These are phyloP conservation scores for Juglanconis sp. DNA, from an alignment of 2,329 filamentous ascomycete genomes.

Conservation along the genomic window DNA sequence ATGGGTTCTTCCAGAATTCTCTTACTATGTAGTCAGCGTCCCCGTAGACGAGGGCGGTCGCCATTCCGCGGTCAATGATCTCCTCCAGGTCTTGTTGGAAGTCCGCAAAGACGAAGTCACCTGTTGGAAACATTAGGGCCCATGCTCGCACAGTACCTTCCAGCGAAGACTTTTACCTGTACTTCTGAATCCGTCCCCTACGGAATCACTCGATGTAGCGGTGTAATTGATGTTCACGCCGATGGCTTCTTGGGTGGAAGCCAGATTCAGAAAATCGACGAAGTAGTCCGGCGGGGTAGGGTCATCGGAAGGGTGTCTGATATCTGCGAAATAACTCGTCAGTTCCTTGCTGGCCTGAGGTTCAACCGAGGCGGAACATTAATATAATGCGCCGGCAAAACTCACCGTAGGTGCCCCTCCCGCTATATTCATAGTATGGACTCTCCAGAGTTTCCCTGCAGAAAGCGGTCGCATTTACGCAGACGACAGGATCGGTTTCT, in stretches of 20 bases:
- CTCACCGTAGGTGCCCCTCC: constrained; percentile 43
- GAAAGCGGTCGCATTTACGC: background rate
- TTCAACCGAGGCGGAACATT: background rate
- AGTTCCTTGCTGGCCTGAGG: background rate
- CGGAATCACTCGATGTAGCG: constrained; percentile 39
- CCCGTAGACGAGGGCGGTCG: constrained; percentile 58
- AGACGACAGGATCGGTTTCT: background rate
- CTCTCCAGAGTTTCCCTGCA: background rate
- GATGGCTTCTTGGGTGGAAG: constrained; percentile 49
- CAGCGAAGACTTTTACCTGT: background rate
- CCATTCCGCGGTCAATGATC: constrained; percentile 54
- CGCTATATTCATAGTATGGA: background rate
- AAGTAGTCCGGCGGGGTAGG: constrained; percentile 57
- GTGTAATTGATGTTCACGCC: constrained; percentile 52
- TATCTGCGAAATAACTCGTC: constrained; percentile 28
- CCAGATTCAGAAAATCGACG: constrained; percentile 54
- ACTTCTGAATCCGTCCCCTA: constrained; percentile 36
- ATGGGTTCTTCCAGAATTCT: background rate
- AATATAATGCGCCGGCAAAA: background rate
- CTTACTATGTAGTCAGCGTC: constrained; percentile 46
- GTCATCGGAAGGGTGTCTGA: constrained; percentile 46
- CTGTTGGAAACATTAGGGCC: constrained; percentile 33
- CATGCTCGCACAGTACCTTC: background rate
- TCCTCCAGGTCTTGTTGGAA: constrained; percentile 52
- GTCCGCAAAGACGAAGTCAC: constrained; percentile 58